Evolutionary conservation across 2,329 filamentous ascomycete species (phyloP).

Genomic region (Berkeleyomyces rouxiae): DNA sequence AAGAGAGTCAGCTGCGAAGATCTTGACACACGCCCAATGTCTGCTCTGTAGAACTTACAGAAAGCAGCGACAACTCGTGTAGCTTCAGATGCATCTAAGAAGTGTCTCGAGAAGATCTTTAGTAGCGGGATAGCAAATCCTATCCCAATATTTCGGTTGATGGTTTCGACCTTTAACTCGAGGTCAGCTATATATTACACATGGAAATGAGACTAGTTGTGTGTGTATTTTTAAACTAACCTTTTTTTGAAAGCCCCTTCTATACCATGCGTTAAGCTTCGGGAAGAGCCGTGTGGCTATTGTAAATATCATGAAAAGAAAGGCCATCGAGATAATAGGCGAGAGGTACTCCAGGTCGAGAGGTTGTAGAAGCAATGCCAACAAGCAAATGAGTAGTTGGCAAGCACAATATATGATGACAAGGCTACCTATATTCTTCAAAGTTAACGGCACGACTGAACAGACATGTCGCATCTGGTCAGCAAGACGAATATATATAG

Average conservation of each 20-base stretch:
- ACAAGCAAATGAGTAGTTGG: slow-evolving; percentile 30
- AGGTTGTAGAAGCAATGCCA: slow-evolving; percentile 23
- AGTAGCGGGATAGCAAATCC: slow-evolving; percentile 35
- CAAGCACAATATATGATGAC: slow-evolving; percentile 23
- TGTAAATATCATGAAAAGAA: background rate
- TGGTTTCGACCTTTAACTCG: slow-evolving; percentile 30
- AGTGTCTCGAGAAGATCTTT: slow-evolving; percentile 25
- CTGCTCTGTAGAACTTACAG: slow-evolving; percentile 20
- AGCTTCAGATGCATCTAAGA: slow-evolving; percentile 22
- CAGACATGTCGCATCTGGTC: too few relatives aligned
- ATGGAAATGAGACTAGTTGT: too few relatives aligned
- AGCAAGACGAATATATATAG: too few relatives aligned
- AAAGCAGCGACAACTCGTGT: slow-evolving; percentile 29
- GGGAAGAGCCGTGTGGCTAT: slow-evolving; percentile 10
- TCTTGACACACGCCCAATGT: too few relatives aligned
- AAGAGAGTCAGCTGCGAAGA: too few relatives aligned
- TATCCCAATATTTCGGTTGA: slow-evolving; percentile 34
- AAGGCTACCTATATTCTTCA: background rate
- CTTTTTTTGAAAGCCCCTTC: slow-evolving; percentile 8
- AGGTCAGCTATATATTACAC: background rate
- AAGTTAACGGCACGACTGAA: too few relatives aligned
- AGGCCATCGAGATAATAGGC: background rate
- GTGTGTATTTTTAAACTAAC: background rate
- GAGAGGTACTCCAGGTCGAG: slow-evolving; percentile 17
- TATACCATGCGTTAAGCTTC: slow-evolving; percentile 19